Evolutionary conservation across 345 rosid genomes (phyloP).

Genomic region (Euphorbia peplus): DNA sequence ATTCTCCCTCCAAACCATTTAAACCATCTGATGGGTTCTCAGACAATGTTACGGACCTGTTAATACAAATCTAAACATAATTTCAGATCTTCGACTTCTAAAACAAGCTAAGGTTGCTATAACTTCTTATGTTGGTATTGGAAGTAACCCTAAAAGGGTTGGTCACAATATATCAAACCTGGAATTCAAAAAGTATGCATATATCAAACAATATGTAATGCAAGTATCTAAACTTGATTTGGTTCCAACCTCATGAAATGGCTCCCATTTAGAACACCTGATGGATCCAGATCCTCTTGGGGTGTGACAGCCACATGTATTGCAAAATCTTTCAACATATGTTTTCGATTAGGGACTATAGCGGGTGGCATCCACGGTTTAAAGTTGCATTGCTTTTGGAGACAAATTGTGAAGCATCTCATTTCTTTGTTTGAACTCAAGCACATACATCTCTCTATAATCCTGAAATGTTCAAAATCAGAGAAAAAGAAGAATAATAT

Average conservation of each 20-base stretch:
- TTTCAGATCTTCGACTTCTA: conserved; percentile 13
- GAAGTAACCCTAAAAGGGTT: background rate
- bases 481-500: conserved; percentile 1
- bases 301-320: conserved; percentile 25
- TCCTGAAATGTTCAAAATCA: conserved; percentile 33
- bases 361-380: conserved; percentile 36
- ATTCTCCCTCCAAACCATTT: conserved; percentile 54
- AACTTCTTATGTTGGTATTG: conserved; percentile 6
- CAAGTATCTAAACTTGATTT: background rate
- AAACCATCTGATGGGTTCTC: conserved; percentile 32
- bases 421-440: conserved; percentile 22
- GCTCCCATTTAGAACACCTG: conserved; percentile 32
- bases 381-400: conserved; percentile 29
- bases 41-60: conserved; percentile 38
- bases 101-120: conserved; percentile 1
- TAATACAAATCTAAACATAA: conserved; percentile 18
- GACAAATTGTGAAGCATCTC: conserved; percentile 25
- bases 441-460: conserved; percentile 13
- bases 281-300: conserved; percentile 26
- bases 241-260: conserved; percentile 41
- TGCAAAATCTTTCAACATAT: conserved; percentile 26
- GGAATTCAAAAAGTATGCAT: background rate
- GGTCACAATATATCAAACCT: background rate
- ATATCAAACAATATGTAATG: background rate
- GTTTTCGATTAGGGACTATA: conserved; percentile 22